These are phyloP conservation scores for Pleodorina starrii DNA, from an alignment of 139 green algal species.

Conservation along the genomic window DNA sequence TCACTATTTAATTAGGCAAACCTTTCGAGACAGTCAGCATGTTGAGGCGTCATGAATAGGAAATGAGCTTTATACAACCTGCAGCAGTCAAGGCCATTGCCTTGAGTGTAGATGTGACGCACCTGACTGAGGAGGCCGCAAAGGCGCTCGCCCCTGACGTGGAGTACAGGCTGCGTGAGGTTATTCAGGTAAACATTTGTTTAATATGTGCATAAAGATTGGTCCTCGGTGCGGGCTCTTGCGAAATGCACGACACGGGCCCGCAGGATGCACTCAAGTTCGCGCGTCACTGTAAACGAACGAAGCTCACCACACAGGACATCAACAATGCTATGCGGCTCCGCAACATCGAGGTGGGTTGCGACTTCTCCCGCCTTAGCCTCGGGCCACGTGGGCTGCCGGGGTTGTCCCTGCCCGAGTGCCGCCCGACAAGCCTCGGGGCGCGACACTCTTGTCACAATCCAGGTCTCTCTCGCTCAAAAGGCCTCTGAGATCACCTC, in stretches of 20 bases:
- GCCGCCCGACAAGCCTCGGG: no score
- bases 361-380: no score
- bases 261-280: slow-evolving; percentile 92
- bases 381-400: no score
- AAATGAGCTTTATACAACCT: slow-evolving; percentile 29
- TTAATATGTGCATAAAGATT: no score
- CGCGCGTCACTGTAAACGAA: slow-evolving; percentile 84
- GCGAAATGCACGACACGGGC: no score
- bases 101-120: slow-evolving; percentile 75
- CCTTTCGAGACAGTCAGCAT: no score
- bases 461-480: no score
- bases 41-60: background rate
- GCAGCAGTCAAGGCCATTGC: slow-evolving; percentile 74
- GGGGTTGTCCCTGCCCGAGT: no score
- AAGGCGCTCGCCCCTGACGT: slow-evolving; percentile 86
- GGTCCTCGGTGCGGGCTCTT: no score
- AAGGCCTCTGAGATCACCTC: no score
- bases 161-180: slow-evolving; percentile 91
- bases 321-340: slow-evolving; percentile 86
- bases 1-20: no score
- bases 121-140: slow-evolving; percentile 74
- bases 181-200: slow-evolving; percentile 83
- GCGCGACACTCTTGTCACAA: no score
- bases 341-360: slow-evolving; percentile 81
- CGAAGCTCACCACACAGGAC: slow-evolving; percentile 82